Percentiles rank a stretch among this genome's conserved stretches.
phyloP scores from a whole-genome alignment of 2,329 filamentous ascomycete species.

The Blumeria hordei region DNA sequence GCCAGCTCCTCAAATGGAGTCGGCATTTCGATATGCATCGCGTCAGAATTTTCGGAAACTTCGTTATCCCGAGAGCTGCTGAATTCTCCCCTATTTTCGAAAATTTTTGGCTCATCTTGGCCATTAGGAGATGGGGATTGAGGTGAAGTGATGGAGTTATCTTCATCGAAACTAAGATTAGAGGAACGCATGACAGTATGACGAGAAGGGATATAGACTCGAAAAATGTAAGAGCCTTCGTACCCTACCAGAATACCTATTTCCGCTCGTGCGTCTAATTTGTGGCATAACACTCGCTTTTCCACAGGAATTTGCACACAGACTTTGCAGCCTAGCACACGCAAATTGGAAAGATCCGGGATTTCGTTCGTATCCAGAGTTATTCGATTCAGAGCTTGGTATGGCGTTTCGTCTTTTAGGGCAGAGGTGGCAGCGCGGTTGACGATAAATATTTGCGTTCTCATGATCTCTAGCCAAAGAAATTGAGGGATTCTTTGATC shows the following conservation, averaged over 20 bases:
- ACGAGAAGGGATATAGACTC: not conserved
- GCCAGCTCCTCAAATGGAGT: not conserved
- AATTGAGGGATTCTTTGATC: slow-evolving; percentile 1
- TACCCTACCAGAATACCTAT: not conserved
- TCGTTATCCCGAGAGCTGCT: not conserved
- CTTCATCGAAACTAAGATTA: not conserved
- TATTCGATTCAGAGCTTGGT: not conserved
- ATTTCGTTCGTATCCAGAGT: not conserved
- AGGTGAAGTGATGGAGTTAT: not conserved
- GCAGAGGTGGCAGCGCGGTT: not conserved
- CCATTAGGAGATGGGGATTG: not conserved
- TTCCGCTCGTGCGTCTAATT: not conserved
- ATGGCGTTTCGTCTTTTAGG: not conserved
- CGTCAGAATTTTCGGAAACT: slow-evolving; percentile 1
- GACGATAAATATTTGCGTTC: not conserved
- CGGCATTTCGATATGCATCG: not conserved
- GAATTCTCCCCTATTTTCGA: not conserved
- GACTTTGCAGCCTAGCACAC: not conserved
- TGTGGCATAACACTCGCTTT: not conserved
- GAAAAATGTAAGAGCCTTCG: slow-evolving; percentile 1
- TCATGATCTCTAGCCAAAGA: slow-evolving; percentile 1
- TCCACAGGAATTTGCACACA: not conserved
- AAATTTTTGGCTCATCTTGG: not conserved
- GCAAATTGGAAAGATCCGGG: not conserved
- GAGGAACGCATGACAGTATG: not conserved